Evolutionary conservation across 164 flowering plant species (phyloP).

Genomic region (Amborella trichopoda): DNA sequence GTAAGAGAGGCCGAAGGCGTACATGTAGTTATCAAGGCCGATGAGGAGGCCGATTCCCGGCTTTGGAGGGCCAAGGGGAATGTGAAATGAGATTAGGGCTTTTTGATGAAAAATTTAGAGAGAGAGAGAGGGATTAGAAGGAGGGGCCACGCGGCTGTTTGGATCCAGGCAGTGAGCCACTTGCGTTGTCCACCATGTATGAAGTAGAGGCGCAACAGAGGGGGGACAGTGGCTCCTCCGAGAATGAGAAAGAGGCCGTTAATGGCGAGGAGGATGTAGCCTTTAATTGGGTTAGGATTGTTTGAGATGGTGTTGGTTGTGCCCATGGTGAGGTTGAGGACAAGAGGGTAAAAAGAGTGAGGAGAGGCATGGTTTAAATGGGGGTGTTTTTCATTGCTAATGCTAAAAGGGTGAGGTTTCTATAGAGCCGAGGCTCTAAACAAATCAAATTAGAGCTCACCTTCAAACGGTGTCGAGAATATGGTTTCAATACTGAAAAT

Average conservation of each 20-base stretch:
- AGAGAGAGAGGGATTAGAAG: slow-evolving; percentile 32
- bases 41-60: slow-evolving; percentile 49
- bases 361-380: too few species aligned
- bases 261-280: background rate
- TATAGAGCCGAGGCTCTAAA: too few species aligned
- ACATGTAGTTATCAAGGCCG: slow-evolving; percentile 55
- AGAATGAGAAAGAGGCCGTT: slow-evolving; percentile 20
- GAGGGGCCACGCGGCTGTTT: slow-evolving; percentile 62
- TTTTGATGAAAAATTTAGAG: slow-evolving; percentile 9
- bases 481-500: too few species aligned
- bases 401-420: too few species aligned
- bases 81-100: slow-evolving; percentile 13
- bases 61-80: too few species aligned
- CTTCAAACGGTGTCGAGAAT: too few species aligned
- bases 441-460: too few species aligned
- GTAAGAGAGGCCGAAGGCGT: slow-evolving; percentile 65
- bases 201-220: slow-evolving; percentile 64
- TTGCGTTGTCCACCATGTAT: slow-evolving; percentile 58
- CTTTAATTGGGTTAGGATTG: too few species aligned
- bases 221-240: slow-evolving; percentile 41
- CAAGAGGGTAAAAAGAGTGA: too few species aligned
- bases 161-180: slow-evolving; percentile 77
- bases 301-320: too few species aligned
- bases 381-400: too few species aligned
- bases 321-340: too few species aligned